These are phyloP conservation scores for Metschnikowia sp. DNA, from an alignment of 805 yeast species.

Conservation along the genomic window DNA sequence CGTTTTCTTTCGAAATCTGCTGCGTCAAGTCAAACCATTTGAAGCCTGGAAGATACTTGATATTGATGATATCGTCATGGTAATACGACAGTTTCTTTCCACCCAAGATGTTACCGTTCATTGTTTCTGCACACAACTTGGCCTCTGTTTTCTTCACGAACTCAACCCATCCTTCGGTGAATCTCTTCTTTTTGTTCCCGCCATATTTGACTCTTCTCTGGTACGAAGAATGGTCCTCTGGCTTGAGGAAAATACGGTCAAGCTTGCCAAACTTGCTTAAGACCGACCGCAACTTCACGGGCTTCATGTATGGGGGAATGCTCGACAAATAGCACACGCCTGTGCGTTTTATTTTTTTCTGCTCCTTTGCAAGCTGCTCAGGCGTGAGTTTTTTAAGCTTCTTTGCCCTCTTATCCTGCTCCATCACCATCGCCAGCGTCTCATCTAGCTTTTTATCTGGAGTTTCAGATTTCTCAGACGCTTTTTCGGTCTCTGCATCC, in stretches of 20 bases:
- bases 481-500: constrained; percentile 2
- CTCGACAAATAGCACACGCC: constrained; percentile 93
- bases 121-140: constrained; percentile 76
- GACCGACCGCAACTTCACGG: constrained; percentile 81
- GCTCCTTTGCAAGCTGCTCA: constrained; percentile 51
- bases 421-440: constrained; percentile 14
- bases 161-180: constrained; percentile 97
- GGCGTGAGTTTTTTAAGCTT: constrained; percentile 57
- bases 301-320: constrained; percentile 97
- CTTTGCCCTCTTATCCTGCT: constrained; percentile 16
- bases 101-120: constrained; percentile 87
- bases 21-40: constrained; percentile 95
- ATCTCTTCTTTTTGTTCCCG: constrained; percentile 85
- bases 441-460: constrained; percentile 10
- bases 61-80: constrained; percentile 90
- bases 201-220: constrained; percentile 75
- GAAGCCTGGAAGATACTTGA: constrained; percentile 85
- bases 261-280: constrained; percentile 79
- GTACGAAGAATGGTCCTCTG: constrained; percentile 69
- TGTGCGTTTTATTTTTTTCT: constrained; percentile 58
- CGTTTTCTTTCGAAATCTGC: constrained; percentile 88
- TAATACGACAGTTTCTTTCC: constrained; percentile 90
- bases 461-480: background rate
- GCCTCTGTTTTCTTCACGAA: constrained; percentile 82
- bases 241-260: constrained; percentile 83